Conservation (phyloP, 371 early-diverging fungal species). For the Blastocladiella emersonii region DNA sequence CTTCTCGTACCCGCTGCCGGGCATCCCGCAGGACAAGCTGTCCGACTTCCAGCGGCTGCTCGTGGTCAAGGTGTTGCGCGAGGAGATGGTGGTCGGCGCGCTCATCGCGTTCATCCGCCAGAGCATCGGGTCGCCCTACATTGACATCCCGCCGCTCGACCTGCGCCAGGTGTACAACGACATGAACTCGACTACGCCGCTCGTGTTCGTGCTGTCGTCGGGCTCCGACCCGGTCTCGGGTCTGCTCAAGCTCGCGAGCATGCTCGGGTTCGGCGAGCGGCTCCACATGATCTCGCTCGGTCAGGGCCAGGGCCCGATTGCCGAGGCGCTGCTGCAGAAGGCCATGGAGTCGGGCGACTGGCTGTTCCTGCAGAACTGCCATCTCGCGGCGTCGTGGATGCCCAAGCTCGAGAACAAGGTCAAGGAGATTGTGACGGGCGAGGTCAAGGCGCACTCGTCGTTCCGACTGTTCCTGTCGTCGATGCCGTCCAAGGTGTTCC, state of each 20-base stretch:
- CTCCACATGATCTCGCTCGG: slow-evolving; percentile 33
- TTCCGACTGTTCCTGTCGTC: slow-evolving; percentile 20
- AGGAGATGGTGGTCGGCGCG: slow-evolving; percentile 33
- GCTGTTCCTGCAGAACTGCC: slow-evolving; percentile 42
- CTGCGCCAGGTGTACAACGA: slow-evolving; percentile 27
- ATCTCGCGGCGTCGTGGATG: slow-evolving; percentile 41
- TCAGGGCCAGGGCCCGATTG: slow-evolving; percentile 41
- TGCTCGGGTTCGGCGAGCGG: slow-evolving; percentile 33
- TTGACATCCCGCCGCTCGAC: slow-evolving; percentile 39
- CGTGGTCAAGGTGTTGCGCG: slow-evolving; percentile 34
- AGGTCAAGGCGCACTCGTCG: slow-evolving; percentile 21
- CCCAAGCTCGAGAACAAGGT: slow-evolving; percentile 33
- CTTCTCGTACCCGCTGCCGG: slow-evolving; percentile 22
- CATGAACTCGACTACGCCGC: slow-evolving; percentile 21
- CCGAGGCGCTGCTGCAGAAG: slow-evolving; percentile 34
- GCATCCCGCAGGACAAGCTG: slow-evolving; percentile 15
- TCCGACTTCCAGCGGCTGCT: slow-evolving; percentile 30
- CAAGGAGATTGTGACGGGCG: slow-evolving; percentile 28
- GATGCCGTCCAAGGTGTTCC: slow-evolving; percentile 38
- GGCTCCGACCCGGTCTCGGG: slow-evolving; percentile 38
- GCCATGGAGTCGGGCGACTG: slow-evolving; percentile 36
- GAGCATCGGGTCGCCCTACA: slow-evolving; percentile 29
- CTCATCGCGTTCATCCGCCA: slow-evolving; percentile 27
- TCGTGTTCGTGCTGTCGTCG: slow-evolving; percentile 39
- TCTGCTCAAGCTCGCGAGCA: slow-evolving; percentile 36